Percentiles rank a stretch among this genome's conserved stretches.
Evolutionary conservation across 2,329 filamentous ascomycete genomes (phyloP).

Genomic region (Cladorrhinum sp.): DNA sequence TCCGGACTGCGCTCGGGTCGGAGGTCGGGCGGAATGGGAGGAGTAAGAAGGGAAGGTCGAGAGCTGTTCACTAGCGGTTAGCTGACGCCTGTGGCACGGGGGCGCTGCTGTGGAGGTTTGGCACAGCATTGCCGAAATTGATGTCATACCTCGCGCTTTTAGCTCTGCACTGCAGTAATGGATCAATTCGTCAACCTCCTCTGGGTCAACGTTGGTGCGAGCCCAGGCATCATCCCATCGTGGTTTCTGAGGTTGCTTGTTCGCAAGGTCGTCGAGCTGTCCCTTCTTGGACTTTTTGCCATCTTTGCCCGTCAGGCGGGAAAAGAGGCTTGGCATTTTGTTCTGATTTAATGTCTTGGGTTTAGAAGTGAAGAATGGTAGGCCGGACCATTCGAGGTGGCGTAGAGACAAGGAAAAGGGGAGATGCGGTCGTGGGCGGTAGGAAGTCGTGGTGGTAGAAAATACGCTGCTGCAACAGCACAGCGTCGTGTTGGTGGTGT

Average conservation of each 20-base stretch:
- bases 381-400: constrained; percentile 13
- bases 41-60: constrained; percentile 88
- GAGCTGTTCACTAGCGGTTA: constrained; percentile 50
- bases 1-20: constrained; percentile 86
- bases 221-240: constrained; percentile 87
- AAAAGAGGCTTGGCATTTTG: constrained; percentile 58
- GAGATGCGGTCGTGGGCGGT: background rate
- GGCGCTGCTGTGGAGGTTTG: constrained; percentile 21
- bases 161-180: constrained; percentile 84
- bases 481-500: constrained; percentile 1
- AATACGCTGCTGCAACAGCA: background rate
- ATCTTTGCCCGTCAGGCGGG: constrained; percentile 73
- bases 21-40: constrained; percentile 92
- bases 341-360: constrained; percentile 15
- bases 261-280: constrained; percentile 47
- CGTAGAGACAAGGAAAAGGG: constrained; percentile 6
- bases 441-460: background rate
- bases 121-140: constrained; percentile 28
- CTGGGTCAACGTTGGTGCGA: constrained; percentile 76
- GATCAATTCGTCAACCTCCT: constrained; percentile 87
- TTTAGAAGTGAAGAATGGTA: constrained; percentile 12
- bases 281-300: constrained; percentile 65
- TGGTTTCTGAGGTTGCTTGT: constrained; percentile 62
- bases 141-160: constrained; percentile 80
- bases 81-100: constrained; percentile 20